phyloP scores from a whole-genome alignment of 2,329 filamentous ascomycete species.

The Talaromyces sp. region DNA sequence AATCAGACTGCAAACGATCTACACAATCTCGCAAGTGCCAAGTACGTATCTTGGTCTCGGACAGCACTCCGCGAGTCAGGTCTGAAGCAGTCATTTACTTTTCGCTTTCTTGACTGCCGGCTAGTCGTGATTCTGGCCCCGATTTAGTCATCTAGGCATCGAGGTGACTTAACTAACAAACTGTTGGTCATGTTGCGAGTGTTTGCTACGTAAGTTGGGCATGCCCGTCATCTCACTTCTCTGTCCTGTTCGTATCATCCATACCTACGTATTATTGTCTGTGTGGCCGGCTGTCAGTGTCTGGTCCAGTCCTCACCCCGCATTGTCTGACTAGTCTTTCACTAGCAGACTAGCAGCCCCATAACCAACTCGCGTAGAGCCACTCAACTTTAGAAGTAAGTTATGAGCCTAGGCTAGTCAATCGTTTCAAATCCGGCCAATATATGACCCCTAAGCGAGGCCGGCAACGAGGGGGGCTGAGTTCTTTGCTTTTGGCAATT shows the following conservation, averaged over 20 bases:
- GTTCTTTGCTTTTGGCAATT: not conserved
- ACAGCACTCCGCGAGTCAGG: not conserved
- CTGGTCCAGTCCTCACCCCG: not conserved
- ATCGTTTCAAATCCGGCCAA: constrained; percentile 3
- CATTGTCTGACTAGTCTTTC: not conserved
- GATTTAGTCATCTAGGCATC: not conserved
- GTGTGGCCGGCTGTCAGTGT: not conserved
- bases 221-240: not conserved
- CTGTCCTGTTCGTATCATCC: not conserved
- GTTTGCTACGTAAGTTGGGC: not conserved
- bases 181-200: not conserved
- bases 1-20: not conserved
- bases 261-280: too few species aligned
- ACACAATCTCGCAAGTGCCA: not conserved
- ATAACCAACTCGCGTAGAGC: not conserved
- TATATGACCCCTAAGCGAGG: constrained; percentile 10
- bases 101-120: not conserved
- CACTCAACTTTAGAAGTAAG: not conserved
- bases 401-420: not conserved
- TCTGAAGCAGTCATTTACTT: not conserved
- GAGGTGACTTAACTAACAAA: not conserved
- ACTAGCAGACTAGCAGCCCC: constrained; percentile 7
- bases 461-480: constrained; percentile 2
- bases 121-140: not conserved
- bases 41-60: not conserved